phyloP scores from a whole-genome alignment of 2,329 filamentous ascomycete genomes.

The Cytospora paraplurivora region DNA sequence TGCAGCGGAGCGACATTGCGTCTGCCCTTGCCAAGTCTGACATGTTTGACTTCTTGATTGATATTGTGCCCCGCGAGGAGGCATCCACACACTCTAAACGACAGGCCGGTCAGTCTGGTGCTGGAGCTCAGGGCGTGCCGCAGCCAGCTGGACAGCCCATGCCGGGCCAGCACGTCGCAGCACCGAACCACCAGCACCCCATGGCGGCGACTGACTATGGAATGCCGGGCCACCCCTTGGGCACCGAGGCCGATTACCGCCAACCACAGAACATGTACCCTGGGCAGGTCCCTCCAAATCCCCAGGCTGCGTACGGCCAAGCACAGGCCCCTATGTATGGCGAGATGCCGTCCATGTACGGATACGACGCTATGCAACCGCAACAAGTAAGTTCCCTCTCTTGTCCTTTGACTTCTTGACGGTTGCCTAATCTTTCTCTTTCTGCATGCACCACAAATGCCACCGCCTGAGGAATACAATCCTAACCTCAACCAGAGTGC shows the following conservation, averaged over 20 bases:
- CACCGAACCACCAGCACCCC: constrained; percentile 59
- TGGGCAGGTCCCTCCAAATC: constrained; percentile 73
- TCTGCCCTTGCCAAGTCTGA: constrained; percentile 95
- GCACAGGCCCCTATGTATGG: constrained; percentile 79
- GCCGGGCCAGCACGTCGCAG: constrained; percentile 56
- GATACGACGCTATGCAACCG: constrained; percentile 76
- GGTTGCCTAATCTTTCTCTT: constrained; percentile 28
- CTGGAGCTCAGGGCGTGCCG: constrained; percentile 46
- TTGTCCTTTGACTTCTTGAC: constrained; percentile 7
- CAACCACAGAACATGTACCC: constrained; percentile 80
- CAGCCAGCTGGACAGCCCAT: constrained; percentile 53
- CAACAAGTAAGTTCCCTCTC: constrained; percentile 68
- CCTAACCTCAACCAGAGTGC: constrained; percentile 27
- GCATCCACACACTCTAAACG: constrained; percentile 84
- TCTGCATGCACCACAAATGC: constrained; percentile 46
- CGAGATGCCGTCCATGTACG: constrained; percentile 82
- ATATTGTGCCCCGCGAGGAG: constrained; percentile 96
- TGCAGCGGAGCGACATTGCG: constrained; percentile 95
- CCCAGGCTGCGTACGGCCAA: constrained; percentile 73
- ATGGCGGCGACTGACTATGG: constrained; percentile 64
- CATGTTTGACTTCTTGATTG: constrained; percentile 99
- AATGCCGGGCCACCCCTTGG: constrained; percentile 64
- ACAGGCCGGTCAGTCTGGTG: constrained; percentile 52
- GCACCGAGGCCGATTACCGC: constrained; percentile 76
- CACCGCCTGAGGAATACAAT: constrained; percentile 48